Evolutionary conservation across 345 rosid genomes (phyloP).

Genomic region (Citrus glauca): DNA sequence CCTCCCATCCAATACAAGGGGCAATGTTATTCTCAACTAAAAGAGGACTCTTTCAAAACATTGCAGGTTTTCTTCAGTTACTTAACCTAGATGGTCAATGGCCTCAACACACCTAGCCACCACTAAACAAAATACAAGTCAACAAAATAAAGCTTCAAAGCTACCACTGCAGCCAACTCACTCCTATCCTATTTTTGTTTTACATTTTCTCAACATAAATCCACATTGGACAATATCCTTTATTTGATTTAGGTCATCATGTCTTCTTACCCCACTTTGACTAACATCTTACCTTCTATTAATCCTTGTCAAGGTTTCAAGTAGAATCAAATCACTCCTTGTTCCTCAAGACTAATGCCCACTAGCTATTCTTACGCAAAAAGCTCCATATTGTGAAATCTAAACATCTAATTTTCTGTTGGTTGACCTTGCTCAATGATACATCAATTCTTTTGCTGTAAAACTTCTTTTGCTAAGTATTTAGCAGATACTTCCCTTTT

Average conservation of each 20-base stretch:
- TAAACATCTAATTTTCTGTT: not conserved
- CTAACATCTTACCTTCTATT: conserved; percentile 1
- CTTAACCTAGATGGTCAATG: not conserved
- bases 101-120: not conserved
- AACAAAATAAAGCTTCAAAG: not conserved
- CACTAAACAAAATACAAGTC: not conserved
- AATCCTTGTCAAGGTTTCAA: not conserved
- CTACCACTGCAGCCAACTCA: not conserved
- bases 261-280: not conserved
- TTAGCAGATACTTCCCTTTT: not conserved
- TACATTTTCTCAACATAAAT: not conserved
- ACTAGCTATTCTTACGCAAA: not conserved
- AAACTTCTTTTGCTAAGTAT: not conserved
- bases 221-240: not conserved
- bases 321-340: not conserved
- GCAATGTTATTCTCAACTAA: not conserved
- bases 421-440: not conserved
- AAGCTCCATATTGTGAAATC: not conserved
- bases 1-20: not conserved
- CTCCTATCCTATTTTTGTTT: not conserved
- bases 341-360: not conserved
- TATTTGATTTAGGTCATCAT: not conserved
- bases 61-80: not conserved
- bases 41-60: not conserved
- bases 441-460: not conserved